Base-by-base conservation (phyloP, 345 rosid species). In the Salix dunnii region DNA sequence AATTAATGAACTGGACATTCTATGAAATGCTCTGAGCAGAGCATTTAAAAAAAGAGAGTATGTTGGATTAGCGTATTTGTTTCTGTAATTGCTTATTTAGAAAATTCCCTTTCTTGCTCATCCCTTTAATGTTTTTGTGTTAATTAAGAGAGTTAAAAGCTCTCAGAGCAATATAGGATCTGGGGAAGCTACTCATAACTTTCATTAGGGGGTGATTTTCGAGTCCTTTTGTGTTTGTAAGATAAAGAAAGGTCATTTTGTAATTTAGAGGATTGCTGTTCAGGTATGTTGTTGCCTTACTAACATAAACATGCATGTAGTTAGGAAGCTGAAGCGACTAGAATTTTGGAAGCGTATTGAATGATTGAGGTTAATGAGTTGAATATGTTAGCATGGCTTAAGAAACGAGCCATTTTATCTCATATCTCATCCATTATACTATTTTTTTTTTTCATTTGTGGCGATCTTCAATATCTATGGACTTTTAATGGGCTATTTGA, bases 161-260 rank as follows among this genome's bases (percentile, higher is more conserved):
- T 65, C 36, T 12, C 6, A 13, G 20, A 18, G 63, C n/a, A 33
- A 21, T 64, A 40, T 30, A 30, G 62, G 51, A 31, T 14, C 43
- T 74, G 70, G 66, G 38, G 8, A 40, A 48, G 51, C 46, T 13
- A 21, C 53, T 71, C 25, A 23, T 55, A 55, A 14, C 35, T 62
- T 30, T 35, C 49, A 46, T 25, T 28, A 28, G 33, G 31, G 33
- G 40, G n/a, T 60, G 72, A 21, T 71, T 77, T 66, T 70, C 12
- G 71, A 76, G 14, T 60, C 66, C 74, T 58, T 67, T 67, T 69
- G 55, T 63, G 20, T n/a, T 51, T 43, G n/a, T 40, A 38, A 49
- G 68, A 74, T 68, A 27, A 58, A 49, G 35, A 13, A 51, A 36
- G 33, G 75, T 75, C 33, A 40, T 67, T 60, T 42, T 66, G 6